Base-by-base conservation (phyloP, 2,329 filamentous ascomycete species). In the Leptodontidium sp. region DNA sequence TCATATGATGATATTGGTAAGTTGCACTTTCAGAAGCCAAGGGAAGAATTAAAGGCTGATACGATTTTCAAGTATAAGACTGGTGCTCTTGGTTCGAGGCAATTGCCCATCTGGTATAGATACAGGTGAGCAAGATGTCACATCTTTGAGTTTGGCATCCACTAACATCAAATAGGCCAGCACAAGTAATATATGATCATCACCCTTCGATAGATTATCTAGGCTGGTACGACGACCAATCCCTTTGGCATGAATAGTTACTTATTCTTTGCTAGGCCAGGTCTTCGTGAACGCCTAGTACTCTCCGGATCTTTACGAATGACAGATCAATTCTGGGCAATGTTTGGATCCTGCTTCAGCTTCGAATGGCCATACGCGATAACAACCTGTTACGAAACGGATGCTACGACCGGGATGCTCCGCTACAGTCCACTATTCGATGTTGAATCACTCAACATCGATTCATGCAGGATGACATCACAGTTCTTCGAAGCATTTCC, bases 301-400 rank as follows among this genome's bases (percentile, higher is more conserved):
- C 57, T 59, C 2, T 59, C 57, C 14, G 38, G 35, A 9, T 40
- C 57, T 7, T 11, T 59, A n/a, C 57, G 57, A 43, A 59, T 59
- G 38, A 59, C 57, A 11, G 57, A 59, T 26, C 57, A 59, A 17
- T 59, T 59, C 57, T 59, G 57, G 57, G 57, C 57, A 15, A 59
- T 59, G 11, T 59, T 59, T 9, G 57, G 57, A 9, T 59, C 57
- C 21, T 59, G 35, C n/a, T 59, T 59, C 12, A 21, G 38, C n/a
- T 59, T 59, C 38, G 57, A 59, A 59, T 59, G 57, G 57, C 57
- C 57, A 17, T 43, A 59, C 35, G 26, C 57, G n/a, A 45, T 59
- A n/a, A 45, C 38, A 21, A n/a, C 57, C 40, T 59, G 57, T n/a
- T 59, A 59, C 35, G 57, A 59, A 38, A 45, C 57, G 6, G 38